Evolutionary conservation across 257 asterid genomes (phyloP).

Genomic region (Lantana camara): DNA sequence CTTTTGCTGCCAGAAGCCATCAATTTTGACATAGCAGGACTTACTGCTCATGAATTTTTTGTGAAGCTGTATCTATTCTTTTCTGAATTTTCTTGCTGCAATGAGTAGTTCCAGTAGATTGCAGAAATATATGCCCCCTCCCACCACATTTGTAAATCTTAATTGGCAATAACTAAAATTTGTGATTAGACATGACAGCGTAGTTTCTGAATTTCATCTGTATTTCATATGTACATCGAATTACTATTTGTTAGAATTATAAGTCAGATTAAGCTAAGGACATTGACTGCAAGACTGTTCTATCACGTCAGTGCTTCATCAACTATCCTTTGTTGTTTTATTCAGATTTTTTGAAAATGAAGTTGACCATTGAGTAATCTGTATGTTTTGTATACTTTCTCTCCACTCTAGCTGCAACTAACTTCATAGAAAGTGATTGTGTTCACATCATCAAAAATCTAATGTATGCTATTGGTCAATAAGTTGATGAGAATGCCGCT

Average conservation of each 20-base stretch:
- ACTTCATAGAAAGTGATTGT: not conserved
- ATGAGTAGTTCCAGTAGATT: conserved; percentile 13
- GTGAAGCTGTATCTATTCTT: conserved; percentile 3
- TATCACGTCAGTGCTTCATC: not conserved
- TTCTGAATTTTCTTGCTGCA: conserved; percentile 7
- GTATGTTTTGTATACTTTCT: conserved; percentile 17
- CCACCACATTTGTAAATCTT: not conserved
- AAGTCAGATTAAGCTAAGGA: not conserved
- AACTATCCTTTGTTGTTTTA: conserved; percentile 6
- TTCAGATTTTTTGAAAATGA: not conserved
- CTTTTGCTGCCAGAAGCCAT: too few relatives aligned
- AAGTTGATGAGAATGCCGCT: conserved; percentile 15
- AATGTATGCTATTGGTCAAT: conserved; percentile 4
- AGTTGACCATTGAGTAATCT: too few relatives aligned
- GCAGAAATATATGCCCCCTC: not conserved
- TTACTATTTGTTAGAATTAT: conserved; percentile 3
- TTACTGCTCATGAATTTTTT: too few relatives aligned
- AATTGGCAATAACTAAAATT: conserved; percentile 10
- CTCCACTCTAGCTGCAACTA: not conserved
- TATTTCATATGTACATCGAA: conserved; percentile 4
- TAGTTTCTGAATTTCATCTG: conserved; percentile 14
- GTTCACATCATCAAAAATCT: not conserved
- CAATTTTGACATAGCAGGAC: too few relatives aligned
- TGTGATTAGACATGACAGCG: not conserved
- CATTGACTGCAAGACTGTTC: conserved; percentile 3